Evolutionary conservation across 2,329 filamentous ascomycete species (phyloP).

Genomic region (Alternaria burnsii): DNA sequence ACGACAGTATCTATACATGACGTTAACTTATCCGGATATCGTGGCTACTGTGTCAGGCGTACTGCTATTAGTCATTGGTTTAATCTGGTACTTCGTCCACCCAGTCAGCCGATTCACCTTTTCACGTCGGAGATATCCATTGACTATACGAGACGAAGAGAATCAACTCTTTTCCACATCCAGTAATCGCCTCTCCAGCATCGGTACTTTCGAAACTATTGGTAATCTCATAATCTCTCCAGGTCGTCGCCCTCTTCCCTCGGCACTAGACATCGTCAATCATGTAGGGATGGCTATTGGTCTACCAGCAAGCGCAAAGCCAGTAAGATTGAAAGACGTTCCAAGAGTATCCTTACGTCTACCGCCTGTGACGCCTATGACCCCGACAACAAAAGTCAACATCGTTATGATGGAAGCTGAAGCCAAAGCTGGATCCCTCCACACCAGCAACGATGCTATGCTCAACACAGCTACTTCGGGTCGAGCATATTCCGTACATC

Average conservation of each 20-base stretch:
- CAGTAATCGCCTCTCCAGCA: too few species aligned
- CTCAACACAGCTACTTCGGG: too few species aligned
- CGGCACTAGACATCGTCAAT: background rate
- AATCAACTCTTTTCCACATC: background rate
- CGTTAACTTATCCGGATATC: background rate
- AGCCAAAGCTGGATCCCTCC: background rate
- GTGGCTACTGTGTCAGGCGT: background rate
- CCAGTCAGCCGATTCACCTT: background rate
- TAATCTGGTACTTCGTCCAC: background rate
- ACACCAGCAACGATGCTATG: background rate
- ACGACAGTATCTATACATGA: background rate
- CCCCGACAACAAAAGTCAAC: background rate
- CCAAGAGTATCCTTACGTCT: background rate
- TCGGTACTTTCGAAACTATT: background rate
- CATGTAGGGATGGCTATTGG: background rate
- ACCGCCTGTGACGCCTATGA: background rate
- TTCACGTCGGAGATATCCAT: background rate
- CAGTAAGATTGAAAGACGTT: background rate
- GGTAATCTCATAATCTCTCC: background rate
- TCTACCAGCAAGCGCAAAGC: background rate
- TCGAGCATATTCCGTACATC: background rate
- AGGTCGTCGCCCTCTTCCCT: background rate
- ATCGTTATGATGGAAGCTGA: background rate
- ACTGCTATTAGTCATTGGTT: background rate
- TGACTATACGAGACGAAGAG: background rate